Evolutionary conservation across 2,329 filamentous ascomycete genomes (phyloP), one percentile per base, ranked within the genome.

Genomic region (Decorospora gaudefroyi): DNA sequence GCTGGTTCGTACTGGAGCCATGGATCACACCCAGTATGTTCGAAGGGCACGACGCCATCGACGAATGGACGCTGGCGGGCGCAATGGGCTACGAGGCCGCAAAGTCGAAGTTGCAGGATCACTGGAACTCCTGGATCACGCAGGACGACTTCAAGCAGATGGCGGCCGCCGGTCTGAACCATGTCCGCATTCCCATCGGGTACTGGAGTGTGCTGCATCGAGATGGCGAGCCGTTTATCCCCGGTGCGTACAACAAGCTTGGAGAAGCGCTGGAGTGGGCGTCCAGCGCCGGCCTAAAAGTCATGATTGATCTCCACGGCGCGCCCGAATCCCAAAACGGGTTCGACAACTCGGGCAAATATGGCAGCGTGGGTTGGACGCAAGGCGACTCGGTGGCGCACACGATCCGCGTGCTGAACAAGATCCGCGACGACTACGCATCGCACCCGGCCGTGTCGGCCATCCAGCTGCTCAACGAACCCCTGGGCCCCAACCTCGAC

Each of bases 261-360:
- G 80, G 83, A 45, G 61, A 76, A 49, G 79, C 82, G 16, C 73
- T 85, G 42, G 66, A 71, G 48, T 84, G 84, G 80, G 85, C 84
- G 8, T 68, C 76, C 45, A 69, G 63, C 30, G 74, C 78, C 30
- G 79, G 80, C 3, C 63, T 87, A 34, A 84, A 84, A 59, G 80
- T 87, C 28, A 78, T 85, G 69, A 76, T 88, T 55, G 85, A 88
- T 62, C 69, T 87, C 15, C 85, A 88, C 59, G 84, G 84, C 53
- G 81, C 81, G 21, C 79, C 81, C 12, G 77, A 77, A 5, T 84
- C 80, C 5, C 83, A 86, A 57, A 86, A 86, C 49, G 83, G 83
- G 3, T 86, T 85, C 61, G 83, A 86, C 67, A 86, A 86, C 68
- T 82, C 78, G 40, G 84, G 84, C 31, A 74, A 71, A 30, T 69